Base-by-base conservation (phyloP, 2,329 filamentous ascomycete genomes). In the Xylariales sp. region DNA sequence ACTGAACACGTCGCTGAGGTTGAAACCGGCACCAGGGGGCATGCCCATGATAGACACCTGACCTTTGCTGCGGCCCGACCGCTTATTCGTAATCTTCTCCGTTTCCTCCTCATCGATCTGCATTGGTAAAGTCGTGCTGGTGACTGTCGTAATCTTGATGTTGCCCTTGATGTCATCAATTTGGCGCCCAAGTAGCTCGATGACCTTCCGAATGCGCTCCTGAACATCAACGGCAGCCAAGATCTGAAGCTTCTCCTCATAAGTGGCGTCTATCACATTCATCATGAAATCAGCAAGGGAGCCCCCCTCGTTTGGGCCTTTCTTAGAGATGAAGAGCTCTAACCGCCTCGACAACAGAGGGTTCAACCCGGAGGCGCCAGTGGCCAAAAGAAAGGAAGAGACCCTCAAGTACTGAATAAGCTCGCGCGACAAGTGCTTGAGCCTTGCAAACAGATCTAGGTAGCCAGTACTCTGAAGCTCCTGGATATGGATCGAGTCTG, bases 271-370 rank as follows among this genome's bases (percentile, higher is more conserved):
- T 3, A 95, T 79, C 18, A 97, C 78, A 58, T 95, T 95, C 28
- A 88, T 84, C 88, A 98, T 96, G 60, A 97, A 97, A 61, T 98
- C 93, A 5, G 93, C 91, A 8, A 98, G 73, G 7, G 81, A 70
- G 2, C 91, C 91, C 1, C 90, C 90, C 51, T 97, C 89, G 31
- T 79, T 73, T 38, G 93, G 62, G 45, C 88, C 82, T 59, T 93
- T 94, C 60, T 84, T 82, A 22, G 82, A 76, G 49, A 98, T 95
- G 62, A 88, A 93, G 40, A 90, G 68, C 56, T 97, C 90, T 31
- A 98, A 78, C 39, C 90, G 80, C 38, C 89, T 80, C 0, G 88
- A 88, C 39, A 97, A 75, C n/a, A 91, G 69, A 1, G 91, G 90
- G 3, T 89, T 90, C 12, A 97, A 68, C 4, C 76, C 74, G 1